Percentiles rank a stretch among this genome's conserved stretches.
Evolutionary conservation across 371 early-diverging fungal genomes (phyloP).

Genomic region (Mortierella sp.): DNA sequence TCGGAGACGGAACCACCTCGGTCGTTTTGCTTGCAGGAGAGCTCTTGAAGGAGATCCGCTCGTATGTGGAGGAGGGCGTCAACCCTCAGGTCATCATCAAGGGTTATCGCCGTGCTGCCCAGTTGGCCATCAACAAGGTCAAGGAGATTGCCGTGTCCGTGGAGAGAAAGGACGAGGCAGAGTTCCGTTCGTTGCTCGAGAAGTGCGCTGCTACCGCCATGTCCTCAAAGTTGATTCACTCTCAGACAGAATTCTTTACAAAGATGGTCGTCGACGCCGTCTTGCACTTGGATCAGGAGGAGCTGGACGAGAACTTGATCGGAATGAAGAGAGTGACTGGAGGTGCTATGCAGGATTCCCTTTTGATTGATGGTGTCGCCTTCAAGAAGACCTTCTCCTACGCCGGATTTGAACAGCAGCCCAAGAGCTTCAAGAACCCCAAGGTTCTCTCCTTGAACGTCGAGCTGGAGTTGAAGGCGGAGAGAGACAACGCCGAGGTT

Average conservation of each 20-base stretch:
- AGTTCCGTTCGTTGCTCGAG: slow-evolving; percentile 92
- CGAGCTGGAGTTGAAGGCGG: slow-evolving; percentile 99
- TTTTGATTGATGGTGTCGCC: slow-evolving; percentile 97
- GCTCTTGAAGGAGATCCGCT: slow-evolving; percentile 95
- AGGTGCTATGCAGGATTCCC: slow-evolving; percentile 99
- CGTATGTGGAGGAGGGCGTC: slow-evolving; percentile 96
- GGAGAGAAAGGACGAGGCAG: slow-evolving; percentile 80
- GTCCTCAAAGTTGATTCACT: slow-evolving; percentile 99
- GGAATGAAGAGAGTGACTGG: slow-evolving; percentile 99
- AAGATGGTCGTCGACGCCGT: slow-evolving; percentile 99
- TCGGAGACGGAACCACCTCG: slow-evolving; percentile 99
- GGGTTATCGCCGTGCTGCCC: slow-evolving; percentile 92
- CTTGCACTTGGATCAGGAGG: slow-evolving; percentile 91
- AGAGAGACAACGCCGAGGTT: slow-evolving; percentile 99
- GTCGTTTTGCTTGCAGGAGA: slow-evolving; percentile 99
- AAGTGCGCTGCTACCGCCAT: slow-evolving; percentile 99
- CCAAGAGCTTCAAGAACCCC: slow-evolving; percentile 97
- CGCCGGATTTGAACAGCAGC: slow-evolving; percentile 99
- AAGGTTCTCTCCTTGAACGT: slow-evolving; percentile 97
- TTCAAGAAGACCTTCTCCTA: slow-evolving; percentile 99
- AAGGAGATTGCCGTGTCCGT: slow-evolving; percentile 89
- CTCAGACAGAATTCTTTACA: slow-evolving; percentile 98
- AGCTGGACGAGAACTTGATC: slow-evolving; percentile 95
- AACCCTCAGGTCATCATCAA: slow-evolving; percentile 96
- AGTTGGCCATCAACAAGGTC: slow-evolving; percentile 87